A percentile compares a stretch with the other conserved stretches of the same genome.
phyloP scores from a whole-genome alignment of 1,284 basidiomycete genomes.

The Apiotrichum gamsii region DNA sequence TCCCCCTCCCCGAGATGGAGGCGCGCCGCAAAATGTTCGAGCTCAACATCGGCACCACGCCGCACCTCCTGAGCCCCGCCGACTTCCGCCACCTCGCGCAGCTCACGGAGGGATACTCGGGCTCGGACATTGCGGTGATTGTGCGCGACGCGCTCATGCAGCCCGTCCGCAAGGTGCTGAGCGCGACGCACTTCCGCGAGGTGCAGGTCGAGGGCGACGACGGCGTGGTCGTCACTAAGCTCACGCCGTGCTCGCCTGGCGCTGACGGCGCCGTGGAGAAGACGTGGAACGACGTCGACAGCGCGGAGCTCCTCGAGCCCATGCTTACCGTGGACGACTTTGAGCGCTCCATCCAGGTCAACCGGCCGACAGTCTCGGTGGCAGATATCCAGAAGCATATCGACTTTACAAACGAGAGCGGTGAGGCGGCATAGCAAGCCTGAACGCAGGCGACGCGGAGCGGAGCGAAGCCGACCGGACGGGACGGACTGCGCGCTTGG shows the following conservation, averaged over 20 bases:
- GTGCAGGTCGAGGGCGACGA: conserved; percentile 44
- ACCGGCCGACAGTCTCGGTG: conserved; percentile 81
- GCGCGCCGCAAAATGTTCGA: conserved; percentile 96
- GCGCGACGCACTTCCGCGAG: conserved; percentile 89
- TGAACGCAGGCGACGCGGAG: too few relatives aligned
- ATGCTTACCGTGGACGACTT: conserved; percentile 75
- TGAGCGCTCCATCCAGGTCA: conserved; percentile 70
- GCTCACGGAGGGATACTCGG: conserved; percentile 88
- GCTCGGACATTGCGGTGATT: conserved; percentile 90
- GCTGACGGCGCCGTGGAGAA: conserved; percentile 81
- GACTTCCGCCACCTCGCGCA: conserved; percentile 80
- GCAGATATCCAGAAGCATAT: conserved; percentile 87
- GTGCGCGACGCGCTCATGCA: conserved; percentile 98
- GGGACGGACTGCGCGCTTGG: too few relatives aligned
- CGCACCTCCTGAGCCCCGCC: conserved; percentile 69
- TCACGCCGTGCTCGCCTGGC: conserved; percentile 92
- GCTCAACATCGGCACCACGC: conserved; percentile 89
- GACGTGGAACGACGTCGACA: conserved; percentile 85
- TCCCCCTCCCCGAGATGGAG: conserved; percentile 88
- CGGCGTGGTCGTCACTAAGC: conserved; percentile 54
- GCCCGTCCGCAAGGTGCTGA: conserved; percentile 91
- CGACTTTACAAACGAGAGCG: conserved; percentile 79
- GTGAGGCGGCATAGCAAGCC: conserved; percentile 15
- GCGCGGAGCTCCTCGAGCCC: conserved; percentile 85
- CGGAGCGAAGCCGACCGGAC: too few relatives aligned